Evolutionary conservation across 805 yeast species (phyloP).

Genomic region (Sugiyamaella boreocaroliniensis): DNA sequence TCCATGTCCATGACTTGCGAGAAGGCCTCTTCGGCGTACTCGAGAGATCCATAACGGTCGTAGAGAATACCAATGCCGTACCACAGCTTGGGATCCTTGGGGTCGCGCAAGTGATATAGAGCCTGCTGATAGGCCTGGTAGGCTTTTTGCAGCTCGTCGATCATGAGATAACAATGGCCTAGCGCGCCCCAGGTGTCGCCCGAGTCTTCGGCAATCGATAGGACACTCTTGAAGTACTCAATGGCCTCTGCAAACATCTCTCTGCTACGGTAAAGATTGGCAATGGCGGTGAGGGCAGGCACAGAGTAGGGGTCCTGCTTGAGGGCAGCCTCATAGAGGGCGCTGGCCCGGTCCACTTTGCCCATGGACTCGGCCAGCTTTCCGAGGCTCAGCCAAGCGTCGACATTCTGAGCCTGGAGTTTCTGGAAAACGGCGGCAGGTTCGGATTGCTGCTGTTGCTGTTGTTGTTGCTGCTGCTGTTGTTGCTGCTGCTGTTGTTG

Average conservation of each 20-base stretch:
- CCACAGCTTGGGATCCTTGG: constrained; percentile 95
- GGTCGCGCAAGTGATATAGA: constrained; percentile 79
- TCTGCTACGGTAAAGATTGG: constrained; percentile 78
- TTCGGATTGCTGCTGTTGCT: constrained; percentile 16
- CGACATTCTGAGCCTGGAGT: constrained; percentile 33
- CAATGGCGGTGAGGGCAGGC: constrained; percentile 76
- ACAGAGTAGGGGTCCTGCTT: constrained; percentile 82
- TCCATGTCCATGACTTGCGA: constrained; percentile 93
- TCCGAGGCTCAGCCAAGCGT: constrained; percentile 86
- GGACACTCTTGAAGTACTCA: constrained; percentile 83
- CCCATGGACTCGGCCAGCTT: constrained; percentile 83
- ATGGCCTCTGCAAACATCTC: constrained; percentile 93
- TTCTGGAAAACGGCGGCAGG: constrained; percentile 16
- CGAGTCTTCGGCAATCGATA: constrained; percentile 72
- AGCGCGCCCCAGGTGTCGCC: constrained; percentile 97
- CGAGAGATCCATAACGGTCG: constrained; percentile 92
- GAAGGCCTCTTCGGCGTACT: constrained; percentile 97
- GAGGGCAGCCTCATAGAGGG: constrained; percentile 81
- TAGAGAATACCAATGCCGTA: constrained; percentile 96
- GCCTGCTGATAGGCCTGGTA: constrained; percentile 97
- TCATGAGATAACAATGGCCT: constrained; percentile 91
- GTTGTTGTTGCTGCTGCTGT: constrained; percentile 23
- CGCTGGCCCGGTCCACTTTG: constrained; percentile 81
- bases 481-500: constrained; percentile 1
- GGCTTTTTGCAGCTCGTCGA: constrained; percentile 92